phyloP scores from a whole-genome alignment of 2,329 filamentous ascomycete species.

The Rutstroemia sp. region DNA sequence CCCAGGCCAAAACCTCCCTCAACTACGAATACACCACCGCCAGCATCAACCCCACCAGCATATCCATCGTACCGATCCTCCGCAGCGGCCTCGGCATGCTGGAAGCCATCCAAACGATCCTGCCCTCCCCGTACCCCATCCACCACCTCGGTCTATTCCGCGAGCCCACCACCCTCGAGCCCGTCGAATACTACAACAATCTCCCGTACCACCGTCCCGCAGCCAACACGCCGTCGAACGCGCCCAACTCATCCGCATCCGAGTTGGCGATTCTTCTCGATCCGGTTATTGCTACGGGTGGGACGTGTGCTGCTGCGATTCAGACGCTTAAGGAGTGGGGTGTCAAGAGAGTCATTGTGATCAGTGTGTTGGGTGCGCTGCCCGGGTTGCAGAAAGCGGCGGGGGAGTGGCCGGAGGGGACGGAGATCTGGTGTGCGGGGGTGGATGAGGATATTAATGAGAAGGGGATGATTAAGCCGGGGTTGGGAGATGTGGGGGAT shows the following conservation, averaged over 20 bases:
- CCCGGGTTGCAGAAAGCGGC: slow-evolving; percentile 67
- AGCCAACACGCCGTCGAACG: slow-evolving; percentile 32
- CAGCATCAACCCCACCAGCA: slow-evolving; percentile 49
- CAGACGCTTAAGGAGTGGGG: slow-evolving; percentile 88
- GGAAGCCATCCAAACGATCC: slow-evolving; percentile 75
- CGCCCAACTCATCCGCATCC: slow-evolving; percentile 35
- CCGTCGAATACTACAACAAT: slow-evolving; percentile 98
- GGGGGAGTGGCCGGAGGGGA: slow-evolving; percentile 67
- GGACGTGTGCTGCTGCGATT: slow-evolving; percentile 83
- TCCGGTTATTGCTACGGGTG: slow-evolving; percentile 89
- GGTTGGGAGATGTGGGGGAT: slow-evolving; percentile 85
- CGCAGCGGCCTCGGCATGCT: slow-evolving; percentile 88
- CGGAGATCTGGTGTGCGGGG: slow-evolving; percentile 76
- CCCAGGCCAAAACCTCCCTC: slow-evolving; percentile 68
- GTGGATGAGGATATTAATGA: slow-evolving; percentile 67
- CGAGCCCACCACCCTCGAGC: slow-evolving; percentile 77
- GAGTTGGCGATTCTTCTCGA: slow-evolving; percentile 79
- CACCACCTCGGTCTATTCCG: slow-evolving; percentile 95
- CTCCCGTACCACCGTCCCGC: slow-evolving; percentile 62
- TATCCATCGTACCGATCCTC: slow-evolving; percentile 88
- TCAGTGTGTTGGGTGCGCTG: slow-evolving; percentile 66
- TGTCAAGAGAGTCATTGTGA: slow-evolving; percentile 69
- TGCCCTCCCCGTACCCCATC: slow-evolving; percentile 71
- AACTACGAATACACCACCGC: slow-evolving; percentile 67
- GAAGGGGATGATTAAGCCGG: slow-evolving; percentile 86